These are phyloP conservation scores for Hemisphaericaspora xylofermentans DNA, from an alignment of 1,139 yeast species.

Conservation along the genomic window DNA sequence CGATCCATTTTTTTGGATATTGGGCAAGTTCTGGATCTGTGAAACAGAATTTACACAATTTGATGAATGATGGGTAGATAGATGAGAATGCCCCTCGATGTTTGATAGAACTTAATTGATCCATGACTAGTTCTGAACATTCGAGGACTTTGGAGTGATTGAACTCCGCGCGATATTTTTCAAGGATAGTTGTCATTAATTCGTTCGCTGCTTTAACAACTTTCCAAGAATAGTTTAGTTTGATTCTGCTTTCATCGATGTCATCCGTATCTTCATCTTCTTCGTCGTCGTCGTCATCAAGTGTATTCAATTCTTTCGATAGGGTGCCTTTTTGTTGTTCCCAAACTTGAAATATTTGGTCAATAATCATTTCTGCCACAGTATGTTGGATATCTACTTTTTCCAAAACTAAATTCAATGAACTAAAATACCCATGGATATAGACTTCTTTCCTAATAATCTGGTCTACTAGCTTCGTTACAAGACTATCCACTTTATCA, in stretches of 20 bases:
- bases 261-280: constrained; percentile 40
- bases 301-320: constrained; percentile 28
- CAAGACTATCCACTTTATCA: constrained; percentile 1
- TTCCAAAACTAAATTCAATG: constrained; percentile 51
- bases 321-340: constrained; percentile 50
- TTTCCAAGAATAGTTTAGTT: constrained; percentile 79
- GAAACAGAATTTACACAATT: constrained; percentile 56
- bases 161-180: constrained; percentile 3
- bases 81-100: constrained; percentile 93
- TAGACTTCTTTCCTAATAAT: constrained; percentile 1
- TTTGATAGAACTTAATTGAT: constrained; percentile 69
- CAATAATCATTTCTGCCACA: constrained; percentile 8
- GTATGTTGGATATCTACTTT: constrained; percentile 12
- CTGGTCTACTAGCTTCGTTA: constrained; percentile 1
- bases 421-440: constrained; percentile 66
- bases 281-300: constrained; percentile 31
- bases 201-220: constrained; percentile 74
- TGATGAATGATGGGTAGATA: constrained; percentile 73
- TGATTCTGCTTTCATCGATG: constrained; percentile 43
- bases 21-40: constrained; percentile 24
- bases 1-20: constrained; percentile 56
- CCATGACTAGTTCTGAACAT: constrained; percentile 47
- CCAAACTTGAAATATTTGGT: constrained; percentile 49
- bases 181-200: constrained; percentile 30
- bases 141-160: constrained; percentile 22